Conservation (phyloP, 352 stramenopile genomes). For the Pythium periplocum region DNA sequence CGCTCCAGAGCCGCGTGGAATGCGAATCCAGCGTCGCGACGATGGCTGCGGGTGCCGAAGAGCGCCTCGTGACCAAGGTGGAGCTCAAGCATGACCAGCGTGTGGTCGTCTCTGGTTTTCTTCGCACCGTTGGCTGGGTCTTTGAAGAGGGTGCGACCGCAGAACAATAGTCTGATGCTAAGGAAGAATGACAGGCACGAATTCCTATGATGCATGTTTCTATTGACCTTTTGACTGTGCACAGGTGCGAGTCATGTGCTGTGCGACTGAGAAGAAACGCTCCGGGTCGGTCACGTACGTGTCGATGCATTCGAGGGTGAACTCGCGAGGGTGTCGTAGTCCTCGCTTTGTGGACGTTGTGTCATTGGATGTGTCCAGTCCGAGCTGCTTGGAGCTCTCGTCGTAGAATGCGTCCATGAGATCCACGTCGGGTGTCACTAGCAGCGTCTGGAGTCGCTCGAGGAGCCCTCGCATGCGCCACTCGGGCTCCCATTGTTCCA, state of each 20-base stretch:
- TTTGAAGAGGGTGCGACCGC: slow-evolving; percentile 1
- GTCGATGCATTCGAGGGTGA: slow-evolving; percentile 49
- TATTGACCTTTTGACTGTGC: neutral
- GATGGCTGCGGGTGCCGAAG: slow-evolving; percentile 1
- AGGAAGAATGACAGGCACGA: too few species aligned
- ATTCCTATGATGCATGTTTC: too few species aligned
- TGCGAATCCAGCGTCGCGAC: slow-evolving; percentile 11
- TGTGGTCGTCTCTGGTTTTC: slow-evolving; percentile 23
- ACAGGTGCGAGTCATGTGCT: slow-evolving; percentile 29
- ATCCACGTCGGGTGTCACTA: slow-evolving; percentile 31
- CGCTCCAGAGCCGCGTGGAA: slow-evolving; percentile 9
- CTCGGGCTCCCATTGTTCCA: slow-evolving; percentile 40
- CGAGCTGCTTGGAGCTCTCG: slow-evolving; percentile 25
- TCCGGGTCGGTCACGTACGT: slow-evolving; percentile 28
- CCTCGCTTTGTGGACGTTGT: slow-evolving; percentile 4
- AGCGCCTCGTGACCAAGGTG: slow-evolving; percentile 8
- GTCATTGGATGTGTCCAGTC: neutral
- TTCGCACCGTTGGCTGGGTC: slow-evolving; percentile 52
- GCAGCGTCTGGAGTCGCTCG: slow-evolving; percentile 31
- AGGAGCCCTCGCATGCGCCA: slow-evolving; percentile 52
- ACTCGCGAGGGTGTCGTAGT: slow-evolving; percentile 43
- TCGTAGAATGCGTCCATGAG: slow-evolving; percentile 40
- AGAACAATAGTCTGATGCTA: neutral
- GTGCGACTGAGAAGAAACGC: slow-evolving; percentile 27
- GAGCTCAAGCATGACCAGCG: slow-evolving; percentile 12